A percentile compares a stretch with the other conserved stretches of the same genome.
Evolutionary conservation across 768 basidiomycete species (phyloP).

Genomic region (Pleurotus djamor): DNA sequence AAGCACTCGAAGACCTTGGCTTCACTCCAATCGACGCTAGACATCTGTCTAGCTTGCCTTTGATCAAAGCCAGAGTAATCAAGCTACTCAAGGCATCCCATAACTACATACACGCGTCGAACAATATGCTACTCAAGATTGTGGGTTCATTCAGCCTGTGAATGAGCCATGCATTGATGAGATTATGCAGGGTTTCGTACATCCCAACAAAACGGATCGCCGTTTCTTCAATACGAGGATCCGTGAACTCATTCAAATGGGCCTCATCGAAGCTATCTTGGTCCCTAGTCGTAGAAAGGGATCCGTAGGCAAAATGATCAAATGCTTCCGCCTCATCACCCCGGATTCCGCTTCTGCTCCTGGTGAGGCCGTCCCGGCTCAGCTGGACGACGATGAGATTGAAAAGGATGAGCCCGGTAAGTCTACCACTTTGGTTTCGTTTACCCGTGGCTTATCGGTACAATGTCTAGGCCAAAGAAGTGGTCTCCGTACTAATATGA

Average conservation of each 20-base stretch:
- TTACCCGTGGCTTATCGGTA: neutral
- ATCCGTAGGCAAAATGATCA: slow-evolving; percentile 43
- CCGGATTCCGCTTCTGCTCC: slow-evolving; percentile 31
- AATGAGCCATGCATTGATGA: slow-evolving; percentile 3
- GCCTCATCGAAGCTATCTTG: slow-evolving; percentile 71
- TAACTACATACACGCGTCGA: slow-evolving; percentile 68
- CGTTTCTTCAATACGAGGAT: slow-evolving; percentile 79
- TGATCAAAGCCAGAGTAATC: slow-evolving; percentile 69
- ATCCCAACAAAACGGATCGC: slow-evolving; percentile 76
- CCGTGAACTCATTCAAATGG: slow-evolving; percentile 69
- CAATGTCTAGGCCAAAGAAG: slow-evolving; percentile 26
- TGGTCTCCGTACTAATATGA: slow-evolving; percentile 54
- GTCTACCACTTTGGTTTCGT: slow-evolving; percentile 7
- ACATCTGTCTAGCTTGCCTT: slow-evolving; percentile 71
- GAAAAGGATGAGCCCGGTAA: slow-evolving; percentile 35
- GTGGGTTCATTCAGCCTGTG: slow-evolving; percentile 37
- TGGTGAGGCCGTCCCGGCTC: slow-evolving; percentile 29
- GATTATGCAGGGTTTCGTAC: slow-evolving; percentile 62
- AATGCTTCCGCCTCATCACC: slow-evolving; percentile 65
- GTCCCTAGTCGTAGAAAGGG: slow-evolving; percentile 59
- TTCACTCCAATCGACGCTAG: slow-evolving; percentile 79
- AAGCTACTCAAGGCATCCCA: slow-evolving; percentile 70
- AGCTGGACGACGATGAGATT: slow-evolving; percentile 31
- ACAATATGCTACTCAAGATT: slow-evolving; percentile 75
- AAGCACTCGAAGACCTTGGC: slow-evolving; percentile 36